Base-by-base conservation (phyloP, 139 green algal species). In the Penium margaritaceum region DNA sequence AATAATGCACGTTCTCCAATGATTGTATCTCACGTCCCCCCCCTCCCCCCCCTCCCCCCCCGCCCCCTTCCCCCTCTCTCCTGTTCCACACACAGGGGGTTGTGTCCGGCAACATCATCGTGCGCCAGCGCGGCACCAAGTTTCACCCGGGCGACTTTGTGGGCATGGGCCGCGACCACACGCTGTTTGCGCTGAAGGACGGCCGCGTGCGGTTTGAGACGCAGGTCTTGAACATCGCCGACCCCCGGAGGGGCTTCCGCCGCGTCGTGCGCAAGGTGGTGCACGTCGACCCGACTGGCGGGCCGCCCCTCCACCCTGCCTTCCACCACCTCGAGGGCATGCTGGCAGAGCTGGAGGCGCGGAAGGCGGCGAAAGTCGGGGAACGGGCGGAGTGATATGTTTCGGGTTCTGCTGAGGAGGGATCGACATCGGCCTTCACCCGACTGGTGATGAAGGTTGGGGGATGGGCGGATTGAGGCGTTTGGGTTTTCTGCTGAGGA, bases 111-210 rank as follows among this genome's bases (percentile, higher is more conserved):
- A 92, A 95, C 80, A 96, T 97, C 76, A 91, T 97, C 24, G 82
- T 95, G 46, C 78, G 90, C 27, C 92, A 97, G 77, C 84, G 92
- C 12, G 92, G 92, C n/a, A 95, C 90, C 9, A 84, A 87, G 38
- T 96, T 90, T 63, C 86, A 95, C 51, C 84, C 90, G 3, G 92
- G 92, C 0, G 0, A 83, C 5, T 89, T 90, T 74, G 88, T 96
- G 1, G 91, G 89, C 62, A 89, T 95, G 84, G 89, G 91, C 62
- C 60, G 76, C 3, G 91, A 97, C 80, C 92, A 97, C 81, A 97
- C 91, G 1, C 69, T 97, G 0, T 96, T 88, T 75, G 83, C 91
- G 0, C 83, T 92, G 9, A 65, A 85, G 2, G 76, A 86, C 5
- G 91, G 91, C 0, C 55, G 58, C 2, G 88, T 97, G 9, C 81